Conservation (phyloP, 257 asterid genomes). For the Ligustrum vulgare region DNA sequence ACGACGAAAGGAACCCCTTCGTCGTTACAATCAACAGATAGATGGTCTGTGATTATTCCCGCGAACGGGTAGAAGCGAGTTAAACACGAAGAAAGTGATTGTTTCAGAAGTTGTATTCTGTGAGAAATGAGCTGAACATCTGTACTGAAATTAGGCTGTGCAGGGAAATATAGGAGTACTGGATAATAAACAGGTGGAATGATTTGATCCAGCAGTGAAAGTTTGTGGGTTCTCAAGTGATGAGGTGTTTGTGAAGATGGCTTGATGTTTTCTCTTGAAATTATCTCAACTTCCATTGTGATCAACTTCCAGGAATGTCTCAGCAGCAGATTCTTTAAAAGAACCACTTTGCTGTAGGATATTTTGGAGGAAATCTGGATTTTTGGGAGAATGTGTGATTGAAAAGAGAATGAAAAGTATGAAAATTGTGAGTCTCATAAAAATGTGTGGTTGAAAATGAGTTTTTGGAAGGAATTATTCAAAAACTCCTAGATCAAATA, state of each 20-base stretch:
- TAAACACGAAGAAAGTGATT: slow-evolving; percentile 39
- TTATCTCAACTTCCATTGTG: slow-evolving; percentile 17
- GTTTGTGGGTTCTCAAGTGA: slow-evolving; percentile 32
- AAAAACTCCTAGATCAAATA: too few species aligned
- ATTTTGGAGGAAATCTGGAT: too few species aligned
- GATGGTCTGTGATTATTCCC: slow-evolving; percentile 35
- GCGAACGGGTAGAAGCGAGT: slow-evolving; percentile 47
- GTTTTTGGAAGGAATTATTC: too few species aligned
- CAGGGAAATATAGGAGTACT: slow-evolving; percentile 36
- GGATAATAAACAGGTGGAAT: slow-evolving; percentile 47
- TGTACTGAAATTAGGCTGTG: background rate
- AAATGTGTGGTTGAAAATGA: too few species aligned
- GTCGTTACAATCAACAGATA: slow-evolving; percentile 45
- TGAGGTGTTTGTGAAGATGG: slow-evolving; percentile 50
- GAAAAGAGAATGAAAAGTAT: too few species aligned
- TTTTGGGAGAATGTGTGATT: too few species aligned
- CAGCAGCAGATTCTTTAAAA: background rate
- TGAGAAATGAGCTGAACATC: slow-evolving; percentile 14
- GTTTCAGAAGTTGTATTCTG: slow-evolving; percentile 27
- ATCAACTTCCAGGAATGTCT: background rate
- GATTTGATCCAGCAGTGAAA: slow-evolving; percentile 49
- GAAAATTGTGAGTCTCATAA: too few species aligned
- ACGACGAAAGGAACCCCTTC: slow-evolving; percentile 37
- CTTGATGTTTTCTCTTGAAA: slow-evolving; percentile 36
- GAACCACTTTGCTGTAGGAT: background rate